A percentile compares a stretch with the other conserved stretches of the same genome.
Conservation (phyloP, 2,329 filamentous ascomycete species). For the Scortechinia acanthostroma region DNA sequence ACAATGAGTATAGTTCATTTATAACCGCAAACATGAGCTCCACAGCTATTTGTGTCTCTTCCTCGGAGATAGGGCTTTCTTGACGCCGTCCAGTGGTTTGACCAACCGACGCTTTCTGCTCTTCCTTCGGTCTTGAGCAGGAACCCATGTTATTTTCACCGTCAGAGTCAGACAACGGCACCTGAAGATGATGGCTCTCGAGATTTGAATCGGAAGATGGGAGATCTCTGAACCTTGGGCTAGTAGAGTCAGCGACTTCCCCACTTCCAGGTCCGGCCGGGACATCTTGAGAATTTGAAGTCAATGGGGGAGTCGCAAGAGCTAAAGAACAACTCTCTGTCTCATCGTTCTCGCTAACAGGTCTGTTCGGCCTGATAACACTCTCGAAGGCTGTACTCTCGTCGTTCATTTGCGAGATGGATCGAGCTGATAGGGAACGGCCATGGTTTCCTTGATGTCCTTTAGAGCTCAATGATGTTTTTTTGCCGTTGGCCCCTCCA, state of each 20-base stretch:
- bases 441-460: too few relatives aligned
- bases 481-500: neutral
- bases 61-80: neutral
- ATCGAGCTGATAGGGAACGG: neutral
- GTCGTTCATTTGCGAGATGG: neutral
- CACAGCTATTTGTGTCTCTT: neutral
- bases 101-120: too few relatives aligned
- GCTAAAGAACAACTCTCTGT: too few relatives aligned
- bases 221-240: too few relatives aligned
- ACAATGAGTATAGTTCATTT: neutral
- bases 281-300: neutral
- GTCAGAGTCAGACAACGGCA: too few relatives aligned
- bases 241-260: too few relatives aligned
- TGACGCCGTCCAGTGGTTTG: too few relatives aligned
- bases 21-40: conserved; percentile 1
- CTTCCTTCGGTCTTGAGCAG: too few relatives aligned
- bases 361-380: neutral
- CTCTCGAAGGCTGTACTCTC: neutral
- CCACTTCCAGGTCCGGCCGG: neutral
- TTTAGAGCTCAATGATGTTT: too few relatives aligned
- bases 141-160: neutral
- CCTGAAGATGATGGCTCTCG: too few relatives aligned
- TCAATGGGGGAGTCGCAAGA: too few relatives aligned
- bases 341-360: neutral
- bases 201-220: too few relatives aligned